These are phyloP conservation scores for Inonotus obliquus DNA, from an alignment of 1,284 basidiomycete species.

Conservation along the genomic window DNA sequence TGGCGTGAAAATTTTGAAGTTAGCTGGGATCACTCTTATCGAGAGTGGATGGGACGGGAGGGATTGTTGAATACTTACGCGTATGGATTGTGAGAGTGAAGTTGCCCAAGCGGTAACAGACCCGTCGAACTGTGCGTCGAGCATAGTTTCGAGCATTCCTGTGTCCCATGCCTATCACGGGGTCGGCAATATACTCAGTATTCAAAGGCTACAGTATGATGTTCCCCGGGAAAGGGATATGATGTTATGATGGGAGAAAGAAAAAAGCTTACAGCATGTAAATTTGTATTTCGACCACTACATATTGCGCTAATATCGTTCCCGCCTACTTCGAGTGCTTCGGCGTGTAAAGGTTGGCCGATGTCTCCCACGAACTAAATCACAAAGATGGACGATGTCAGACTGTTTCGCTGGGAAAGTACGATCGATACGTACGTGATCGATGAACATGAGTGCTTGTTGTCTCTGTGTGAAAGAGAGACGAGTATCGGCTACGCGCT, in stretches of 20 bases:
- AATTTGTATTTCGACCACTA: conserved; percentile 38
- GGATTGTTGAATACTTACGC: no score
- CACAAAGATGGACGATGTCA: no score
- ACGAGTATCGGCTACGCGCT: conserved; percentile 39
- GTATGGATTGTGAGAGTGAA: conserved; percentile 38
- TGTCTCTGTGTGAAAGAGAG: conserved; percentile 39
- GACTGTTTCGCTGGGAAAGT: no score
- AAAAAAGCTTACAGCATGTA: conserved; percentile 40
- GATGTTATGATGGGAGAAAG: no score
- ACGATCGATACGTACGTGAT: conserved; percentile 2
- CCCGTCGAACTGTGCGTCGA: conserved; percentile 37
- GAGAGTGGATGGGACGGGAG: neutral
- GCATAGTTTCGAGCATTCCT: conserved; percentile 41
- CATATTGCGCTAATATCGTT: conserved; percentile 39
- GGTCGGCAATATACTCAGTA: neutral
- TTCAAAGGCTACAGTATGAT: no score
- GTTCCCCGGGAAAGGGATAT: no score
- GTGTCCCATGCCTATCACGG: conserved; percentile 30
- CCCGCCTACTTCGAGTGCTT: conserved; percentile 39
- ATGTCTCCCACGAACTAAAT: conserved; percentile 52
- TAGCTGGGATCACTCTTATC: neutral
- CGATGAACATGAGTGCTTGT: conserved; percentile 48
- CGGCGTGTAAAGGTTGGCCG: conserved; percentile 47
- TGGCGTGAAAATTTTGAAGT: neutral
- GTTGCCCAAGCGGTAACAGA: conserved; percentile 39